phyloP scores from a whole-genome alignment of 2,329 filamentous ascomycete genomes.

The Ramularia collo-cygni region DNA sequence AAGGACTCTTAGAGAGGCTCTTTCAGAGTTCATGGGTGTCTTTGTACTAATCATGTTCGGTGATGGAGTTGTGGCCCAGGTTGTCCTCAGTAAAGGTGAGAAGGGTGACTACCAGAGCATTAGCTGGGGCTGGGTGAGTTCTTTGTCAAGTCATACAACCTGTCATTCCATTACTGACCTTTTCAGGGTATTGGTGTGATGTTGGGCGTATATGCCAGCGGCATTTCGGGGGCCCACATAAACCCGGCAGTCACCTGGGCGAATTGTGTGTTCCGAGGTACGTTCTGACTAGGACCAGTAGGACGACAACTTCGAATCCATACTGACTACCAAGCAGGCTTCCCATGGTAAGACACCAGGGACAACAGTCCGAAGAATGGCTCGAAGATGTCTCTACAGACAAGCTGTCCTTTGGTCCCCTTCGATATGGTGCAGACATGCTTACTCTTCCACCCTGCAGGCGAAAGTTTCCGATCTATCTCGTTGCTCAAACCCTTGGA shows the following conservation, averaged over 20 bases:
- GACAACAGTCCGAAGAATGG: too few species aligned
- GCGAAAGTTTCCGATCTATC: conserved; percentile 63
- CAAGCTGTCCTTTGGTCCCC: too few species aligned
- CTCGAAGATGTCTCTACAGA: too few species aligned
- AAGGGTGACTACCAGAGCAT: conserved; percentile 50
- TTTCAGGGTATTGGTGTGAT: conserved; percentile 54
- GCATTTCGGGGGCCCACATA: conserved; percentile 31
- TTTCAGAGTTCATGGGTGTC: conserved; percentile 60
- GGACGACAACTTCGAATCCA: too few species aligned
- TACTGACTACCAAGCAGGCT: conserved; percentile 1
- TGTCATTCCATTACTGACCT: conserved; percentile 4
- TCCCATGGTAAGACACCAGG: too few species aligned
- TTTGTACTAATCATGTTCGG: conserved; percentile 64
- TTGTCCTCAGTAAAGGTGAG: conserved; percentile 47
- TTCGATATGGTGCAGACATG: too few species aligned
- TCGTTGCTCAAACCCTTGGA: conserved; percentile 50
- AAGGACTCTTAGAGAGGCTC: conserved; percentile 48
- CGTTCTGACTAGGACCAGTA: conserved; percentile 46
- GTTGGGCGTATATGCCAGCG: conserved; percentile 47
- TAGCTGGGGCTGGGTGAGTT: conserved; percentile 25
- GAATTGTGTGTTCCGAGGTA: conserved; percentile 57
- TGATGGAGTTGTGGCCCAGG: conserved; percentile 61
- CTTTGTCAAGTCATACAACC: not conserved
- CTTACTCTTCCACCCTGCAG: too few species aligned
- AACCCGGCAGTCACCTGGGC: conserved; percentile 58